Conservation (phyloP, 2,329 filamentous ascomycete genomes). For the Madurella fahalii region DNA sequence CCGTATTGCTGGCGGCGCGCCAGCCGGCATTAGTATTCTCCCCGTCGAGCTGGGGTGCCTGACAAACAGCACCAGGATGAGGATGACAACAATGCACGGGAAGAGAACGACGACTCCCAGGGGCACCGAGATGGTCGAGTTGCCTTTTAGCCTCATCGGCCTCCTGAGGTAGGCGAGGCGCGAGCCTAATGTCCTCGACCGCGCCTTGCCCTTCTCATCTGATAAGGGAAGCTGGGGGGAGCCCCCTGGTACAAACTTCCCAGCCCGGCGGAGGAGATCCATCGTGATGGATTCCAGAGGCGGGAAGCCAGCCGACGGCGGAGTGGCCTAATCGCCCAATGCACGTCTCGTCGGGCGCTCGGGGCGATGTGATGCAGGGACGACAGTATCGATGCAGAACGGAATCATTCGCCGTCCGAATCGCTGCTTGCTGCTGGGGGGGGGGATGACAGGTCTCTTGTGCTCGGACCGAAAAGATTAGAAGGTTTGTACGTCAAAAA, state of each 20-base stretch:
- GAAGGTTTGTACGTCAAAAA: constrained; percentile 1
- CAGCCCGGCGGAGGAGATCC: constrained; percentile 57
- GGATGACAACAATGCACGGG: constrained; percentile 82
- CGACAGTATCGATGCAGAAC: background rate
- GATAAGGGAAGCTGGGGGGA: constrained; percentile 45
- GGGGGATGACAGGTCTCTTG: constrained; percentile 4
- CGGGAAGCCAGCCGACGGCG: constrained; percentile 12
- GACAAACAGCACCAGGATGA: constrained; percentile 86
- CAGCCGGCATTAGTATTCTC: constrained; percentile 80
- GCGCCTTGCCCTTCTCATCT: constrained; percentile 47
- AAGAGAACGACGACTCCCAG: constrained; percentile 90
- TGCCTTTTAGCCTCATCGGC: constrained; percentile 83
- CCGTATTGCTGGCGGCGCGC: constrained; percentile 85
- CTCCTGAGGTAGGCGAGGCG: constrained; percentile 77
- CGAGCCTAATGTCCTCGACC: constrained; percentile 38
- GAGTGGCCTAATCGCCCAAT: background rate
- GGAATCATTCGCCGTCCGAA: constrained; percentile 11
- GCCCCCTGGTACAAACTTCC: constrained; percentile 44
- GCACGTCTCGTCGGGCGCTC: background rate
- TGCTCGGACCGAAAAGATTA: constrained; percentile 6
- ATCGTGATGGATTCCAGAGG: constrained; percentile 36
- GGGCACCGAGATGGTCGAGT: constrained; percentile 88
- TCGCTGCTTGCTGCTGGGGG: background rate
- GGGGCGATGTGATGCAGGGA: background rate
- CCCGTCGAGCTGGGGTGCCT: constrained; percentile 80